Conservation (phyloP, 345 rosid species). For the Carallia brachiata region DNA sequence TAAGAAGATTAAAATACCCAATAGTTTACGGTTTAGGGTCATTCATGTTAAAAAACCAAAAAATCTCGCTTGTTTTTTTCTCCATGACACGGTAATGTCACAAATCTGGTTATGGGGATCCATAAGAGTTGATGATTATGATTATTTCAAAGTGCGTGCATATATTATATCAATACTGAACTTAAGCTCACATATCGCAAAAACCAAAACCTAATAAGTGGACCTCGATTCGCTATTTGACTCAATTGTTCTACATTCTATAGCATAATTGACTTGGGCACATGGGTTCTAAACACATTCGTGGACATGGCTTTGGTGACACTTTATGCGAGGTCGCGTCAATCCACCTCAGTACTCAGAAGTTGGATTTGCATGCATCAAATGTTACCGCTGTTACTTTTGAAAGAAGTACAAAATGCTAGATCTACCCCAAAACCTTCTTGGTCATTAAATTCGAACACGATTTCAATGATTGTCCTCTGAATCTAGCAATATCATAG, state of each 20-base stretch:
- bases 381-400: background rate
- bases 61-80: too few species aligned
- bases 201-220: too few species aligned
- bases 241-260: background rate
- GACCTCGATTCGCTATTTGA: conserved; percentile 12
- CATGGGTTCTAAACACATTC: background rate
- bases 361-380: background rate
- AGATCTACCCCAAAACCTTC: background rate
- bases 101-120: too few species aligned
- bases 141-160: too few species aligned
- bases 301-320: background rate
- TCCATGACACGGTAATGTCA: too few species aligned
- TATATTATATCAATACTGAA: too few species aligned
- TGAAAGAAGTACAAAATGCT: background rate
- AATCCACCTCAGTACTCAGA: background rate
- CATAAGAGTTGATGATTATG: too few species aligned
- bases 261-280: background rate
- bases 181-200: too few species aligned
- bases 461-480: background rate
- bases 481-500: background rate
- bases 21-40: too few species aligned
- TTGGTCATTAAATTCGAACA: background rate
- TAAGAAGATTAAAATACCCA: too few species aligned
- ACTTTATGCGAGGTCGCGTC: background rate
- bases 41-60: too few species aligned